Evolutionary conservation across 2,329 filamentous ascomycete species (phyloP), one percentile per base, ranked within the genome.

Genomic region (Gnomoniopsis sp.): DNA sequence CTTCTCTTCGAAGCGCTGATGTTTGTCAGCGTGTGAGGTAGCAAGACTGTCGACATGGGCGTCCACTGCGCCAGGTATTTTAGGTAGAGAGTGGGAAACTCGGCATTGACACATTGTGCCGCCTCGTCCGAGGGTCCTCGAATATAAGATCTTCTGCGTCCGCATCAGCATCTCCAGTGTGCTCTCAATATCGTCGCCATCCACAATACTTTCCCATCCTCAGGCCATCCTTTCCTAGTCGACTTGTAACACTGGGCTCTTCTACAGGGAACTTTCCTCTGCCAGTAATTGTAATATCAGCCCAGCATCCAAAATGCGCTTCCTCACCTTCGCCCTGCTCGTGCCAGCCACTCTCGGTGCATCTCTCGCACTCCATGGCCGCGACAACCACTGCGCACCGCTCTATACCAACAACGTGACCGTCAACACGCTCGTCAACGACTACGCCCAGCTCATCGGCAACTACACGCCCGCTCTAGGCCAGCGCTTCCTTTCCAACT

Each of bases 401-500:
- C 59, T 61, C 19, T 38, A 41, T 23, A 1, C 15, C 10, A 34
- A 12, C n/a, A 21, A 46, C 17, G 21, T 19, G 22, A 47, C 47
- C 7, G 51, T 55, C n/a, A n/a, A 21, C 10, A 17, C 44, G 19
- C 55, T 61, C 17, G 55, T 44, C 19, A 14, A 55, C 21, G 38
- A 19, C 4, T 61, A 61, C 49, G 51, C 59, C 3, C 51, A 58
- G 51, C 50, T 61, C 15, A 47, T 61, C 33, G 59, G 59, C 11
- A 61, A 61, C 59, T 58, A 61, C 48, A 55, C 50, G 12, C 36
- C 49, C n/a, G 51, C 55, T 6, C 48, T 61, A 11, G 59, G 47
- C 46, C 22, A 58, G 30, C 36, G 22, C 26, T 61, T 44, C 53
- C 65, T 73, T 3, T 53, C 64, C 17, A 53, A 62, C 7, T 3